Conservation (phyloP, 805 yeast genomes). For the Zygosaccharomyces bailii region DNA sequence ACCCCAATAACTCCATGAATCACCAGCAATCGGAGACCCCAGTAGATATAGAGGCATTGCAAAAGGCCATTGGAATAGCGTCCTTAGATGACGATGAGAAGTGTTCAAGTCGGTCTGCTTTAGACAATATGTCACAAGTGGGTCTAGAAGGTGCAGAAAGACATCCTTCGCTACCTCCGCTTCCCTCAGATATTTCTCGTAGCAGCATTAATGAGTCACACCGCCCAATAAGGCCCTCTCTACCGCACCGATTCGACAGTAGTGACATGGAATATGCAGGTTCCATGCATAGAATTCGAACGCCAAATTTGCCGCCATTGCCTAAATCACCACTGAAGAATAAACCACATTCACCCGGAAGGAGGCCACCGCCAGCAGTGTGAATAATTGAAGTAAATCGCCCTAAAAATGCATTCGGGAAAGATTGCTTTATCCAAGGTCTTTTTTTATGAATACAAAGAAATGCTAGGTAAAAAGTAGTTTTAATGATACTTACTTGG, state of each 20-base stretch:
- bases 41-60: constrained; percentile 37
- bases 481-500: not conserved
- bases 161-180: constrained; percentile 29
- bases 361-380: constrained; percentile 16
- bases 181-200: constrained; percentile 17
- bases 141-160: not conserved
- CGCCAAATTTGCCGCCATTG: constrained; percentile 17
- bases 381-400: not conserved
- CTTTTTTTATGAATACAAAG: not conserved
- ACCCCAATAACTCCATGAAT: constrained; percentile 24
- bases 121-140: not conserved
- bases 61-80: constrained; percentile 36
- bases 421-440: no score
- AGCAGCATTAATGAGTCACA: constrained; percentile 1
- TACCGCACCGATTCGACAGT: constrained; percentile 9
- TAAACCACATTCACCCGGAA: constrained; percentile 17
- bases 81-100: constrained; percentile 20
- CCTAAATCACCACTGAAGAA: constrained; percentile 12
- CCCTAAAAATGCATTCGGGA: no score
- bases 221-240: constrained; percentile 16
- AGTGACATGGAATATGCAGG: not conserved
- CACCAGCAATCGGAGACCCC: constrained; percentile 16
- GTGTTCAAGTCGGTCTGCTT: constrained; percentile 1
- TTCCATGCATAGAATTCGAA: not conserved
- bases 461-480: constrained; percentile 1